phyloP scores from a whole-genome alignment of 768 basidiomycete species.

The Steccherinum ochraceum region DNA sequence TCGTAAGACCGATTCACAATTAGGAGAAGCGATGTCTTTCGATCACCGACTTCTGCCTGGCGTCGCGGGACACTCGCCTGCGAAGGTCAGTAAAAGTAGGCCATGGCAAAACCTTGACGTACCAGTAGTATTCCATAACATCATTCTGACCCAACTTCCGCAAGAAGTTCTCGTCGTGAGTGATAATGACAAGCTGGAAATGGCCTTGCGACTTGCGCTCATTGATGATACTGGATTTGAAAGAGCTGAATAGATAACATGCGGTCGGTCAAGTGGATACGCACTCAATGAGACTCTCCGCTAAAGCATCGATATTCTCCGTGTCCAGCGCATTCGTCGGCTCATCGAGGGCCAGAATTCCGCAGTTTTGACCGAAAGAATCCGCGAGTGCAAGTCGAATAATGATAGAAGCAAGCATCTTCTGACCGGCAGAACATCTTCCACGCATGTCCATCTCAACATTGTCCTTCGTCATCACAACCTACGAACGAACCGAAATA shows the following conservation, averaged over 20 bases:
- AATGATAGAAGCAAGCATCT: conserved; percentile 97
- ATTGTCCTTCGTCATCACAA: conserved; percentile 98
- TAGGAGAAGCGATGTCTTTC: conserved; percentile 53
- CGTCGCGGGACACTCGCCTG: conserved; percentile 67
- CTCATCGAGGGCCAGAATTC: conserved; percentile 95
- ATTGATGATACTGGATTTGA: conserved; percentile 71
- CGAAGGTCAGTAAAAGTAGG: neutral
- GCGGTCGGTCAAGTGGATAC: conserved; percentile 25
- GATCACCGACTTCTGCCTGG: conserved; percentile 72
- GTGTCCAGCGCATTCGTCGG: conserved; percentile 96
- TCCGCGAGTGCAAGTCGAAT: conserved; percentile 96
- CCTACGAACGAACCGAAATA: conserved; percentile 37
- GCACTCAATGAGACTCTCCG: conserved; percentile 86
- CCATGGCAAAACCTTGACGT: neutral
- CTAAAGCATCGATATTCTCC: conserved; percentile 94
- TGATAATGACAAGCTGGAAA: conserved; percentile 96
- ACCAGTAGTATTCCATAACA: conserved; percentile 97
- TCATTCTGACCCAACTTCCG: conserved; percentile 83
- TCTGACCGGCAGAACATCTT: conserved; percentile 96
- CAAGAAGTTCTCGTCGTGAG: conserved; percentile 95
- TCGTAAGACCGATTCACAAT: neutral
- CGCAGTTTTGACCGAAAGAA: conserved; percentile 96
- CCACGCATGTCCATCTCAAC: conserved; percentile 99
- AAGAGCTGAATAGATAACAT: neutral
- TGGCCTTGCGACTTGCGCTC: conserved; percentile 85